These are phyloP conservation scores for Sphaerulina populicola DNA, from an alignment of 2,329 filamentous ascomycete species.

Conservation along the genomic window DNA sequence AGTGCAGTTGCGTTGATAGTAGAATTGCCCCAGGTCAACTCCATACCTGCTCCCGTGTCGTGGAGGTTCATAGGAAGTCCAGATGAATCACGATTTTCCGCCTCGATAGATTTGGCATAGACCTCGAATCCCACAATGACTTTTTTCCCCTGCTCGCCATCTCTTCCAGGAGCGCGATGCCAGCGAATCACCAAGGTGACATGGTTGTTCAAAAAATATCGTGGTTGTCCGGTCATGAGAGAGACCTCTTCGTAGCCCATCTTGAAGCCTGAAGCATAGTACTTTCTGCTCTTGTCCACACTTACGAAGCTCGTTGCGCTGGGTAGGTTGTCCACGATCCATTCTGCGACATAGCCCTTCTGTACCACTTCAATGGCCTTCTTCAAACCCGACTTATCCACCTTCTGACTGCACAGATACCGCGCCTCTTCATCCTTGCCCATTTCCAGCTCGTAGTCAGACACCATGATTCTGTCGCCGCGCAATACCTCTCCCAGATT, in stretches of 20 bases:
- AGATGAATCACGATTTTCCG: conserved; percentile 50
- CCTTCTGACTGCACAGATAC: conserved; percentile 61
- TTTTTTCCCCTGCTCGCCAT: conserved; percentile 62
- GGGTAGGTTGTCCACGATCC: conserved; percentile 87
- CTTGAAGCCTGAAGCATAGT: conserved; percentile 86
- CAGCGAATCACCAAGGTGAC: conserved; percentile 76
- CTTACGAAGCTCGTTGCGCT: conserved; percentile 84
- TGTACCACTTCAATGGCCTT: conserved; percentile 64
- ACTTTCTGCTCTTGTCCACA: conserved; percentile 73
- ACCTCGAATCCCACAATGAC: conserved; percentile 84
- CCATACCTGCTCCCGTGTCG: conserved; percentile 55
- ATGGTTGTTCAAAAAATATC: conserved; percentile 78
- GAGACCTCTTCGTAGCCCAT: conserved; percentile 67
- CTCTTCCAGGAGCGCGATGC: conserved; percentile 59
- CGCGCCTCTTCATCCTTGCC: conserved; percentile 64
- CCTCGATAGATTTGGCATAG: conserved; percentile 73
- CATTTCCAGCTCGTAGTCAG: conserved; percentile 75
- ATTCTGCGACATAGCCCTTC: conserved; percentile 78
- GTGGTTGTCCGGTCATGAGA: conserved; percentile 50
- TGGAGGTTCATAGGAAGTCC: conserved; percentile 63
- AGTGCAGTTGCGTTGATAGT: conserved; percentile 46
- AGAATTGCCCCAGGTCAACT: conserved; percentile 60
- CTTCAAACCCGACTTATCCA: conserved; percentile 57
- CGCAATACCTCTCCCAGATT: conserved; percentile 83
- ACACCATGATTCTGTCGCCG: conserved; percentile 75